phyloP scores from a whole-genome alignment of 129 eudicot species.

The Artemisia argyi region DNA sequence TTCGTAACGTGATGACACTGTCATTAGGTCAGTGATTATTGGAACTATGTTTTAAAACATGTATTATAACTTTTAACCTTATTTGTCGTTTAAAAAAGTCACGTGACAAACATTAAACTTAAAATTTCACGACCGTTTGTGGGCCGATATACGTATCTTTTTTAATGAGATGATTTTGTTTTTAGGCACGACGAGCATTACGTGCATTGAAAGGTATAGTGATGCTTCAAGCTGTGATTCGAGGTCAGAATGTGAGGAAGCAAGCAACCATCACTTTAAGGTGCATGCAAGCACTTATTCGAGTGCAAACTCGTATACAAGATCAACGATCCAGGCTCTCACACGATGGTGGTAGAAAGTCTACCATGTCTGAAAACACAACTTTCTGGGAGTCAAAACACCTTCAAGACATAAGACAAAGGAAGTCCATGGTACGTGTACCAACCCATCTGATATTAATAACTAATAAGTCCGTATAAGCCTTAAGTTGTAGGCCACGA shows the following conservation, averaged over 20 bases:
- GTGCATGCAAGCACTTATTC: constrained; percentile 84
- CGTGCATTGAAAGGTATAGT: constrained; percentile 82
- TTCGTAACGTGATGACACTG: constrained; percentile 9
- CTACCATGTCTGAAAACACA: constrained; percentile 63
- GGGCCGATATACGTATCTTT: no score
- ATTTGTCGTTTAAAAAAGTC: not conserved
- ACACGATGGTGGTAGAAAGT: constrained; percentile 66
- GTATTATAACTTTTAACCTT: not conserved
- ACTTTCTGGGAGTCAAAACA: constrained; percentile 64
- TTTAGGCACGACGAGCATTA: constrained; percentile 82
- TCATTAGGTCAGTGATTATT: constrained; percentile 14
- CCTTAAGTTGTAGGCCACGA: not conserved
- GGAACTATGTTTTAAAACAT: constrained; percentile 17
- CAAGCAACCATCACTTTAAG: constrained; percentile 72
- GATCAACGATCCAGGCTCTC: constrained; percentile 70
- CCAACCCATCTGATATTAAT: not conserved
- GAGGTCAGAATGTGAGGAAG: constrained; percentile 83
- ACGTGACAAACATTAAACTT: constrained; percentile 5
- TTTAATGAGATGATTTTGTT: not conserved
- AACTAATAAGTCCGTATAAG: not conserved
- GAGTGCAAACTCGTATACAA: constrained; percentile 75
- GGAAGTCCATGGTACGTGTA: constrained; percentile 58
- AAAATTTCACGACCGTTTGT: not conserved
- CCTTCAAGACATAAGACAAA: constrained; percentile 54
- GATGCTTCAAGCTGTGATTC: constrained; percentile 92